Percentiles rank a stretch among this genome's conserved stretches.
Evolutionary conservation across 2,329 filamentous ascomycete genomes (phyloP).

Genomic region (Fusarium falciforme): DNA sequence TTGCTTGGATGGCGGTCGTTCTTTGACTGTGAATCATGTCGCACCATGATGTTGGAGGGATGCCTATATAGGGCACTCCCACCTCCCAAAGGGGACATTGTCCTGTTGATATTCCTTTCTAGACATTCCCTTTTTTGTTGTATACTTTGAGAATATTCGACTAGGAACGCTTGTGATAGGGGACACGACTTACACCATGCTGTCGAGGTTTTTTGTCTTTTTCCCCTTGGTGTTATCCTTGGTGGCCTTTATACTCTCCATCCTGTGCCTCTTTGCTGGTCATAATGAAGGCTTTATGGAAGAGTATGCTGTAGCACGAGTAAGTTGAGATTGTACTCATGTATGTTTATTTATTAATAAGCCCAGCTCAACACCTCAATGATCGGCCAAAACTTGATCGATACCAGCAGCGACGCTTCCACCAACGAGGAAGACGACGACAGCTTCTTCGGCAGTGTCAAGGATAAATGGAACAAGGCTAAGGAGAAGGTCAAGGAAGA

Average conservation of each 20-base stretch:
- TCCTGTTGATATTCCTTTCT: constrained; percentile 2
- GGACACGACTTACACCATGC: constrained; percentile 28
- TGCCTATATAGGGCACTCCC: constrained; percentile 24
- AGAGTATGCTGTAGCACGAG: constrained; percentile 55
- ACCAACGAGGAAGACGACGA: constrained; percentile 39
- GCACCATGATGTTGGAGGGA: constrained; percentile 26
- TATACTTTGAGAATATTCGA: constrained; percentile 6
- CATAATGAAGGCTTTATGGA: constrained; percentile 56
- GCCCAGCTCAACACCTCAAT: constrained; percentile 53
- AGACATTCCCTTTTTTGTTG: constrained; percentile 12
- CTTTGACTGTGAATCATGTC: constrained; percentile 27
- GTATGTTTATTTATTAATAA: background rate
- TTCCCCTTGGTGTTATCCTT: constrained; percentile 53
- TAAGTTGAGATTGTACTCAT: constrained; percentile 32
- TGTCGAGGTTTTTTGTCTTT: constrained; percentile 47
- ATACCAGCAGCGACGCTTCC: constrained; percentile 39
- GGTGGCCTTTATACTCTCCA: constrained; percentile 53
- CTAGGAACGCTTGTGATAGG: background rate
- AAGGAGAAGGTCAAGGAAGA: constrained; percentile 51
- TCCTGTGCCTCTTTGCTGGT: constrained; percentile 55
- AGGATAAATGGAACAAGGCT: constrained; percentile 46
- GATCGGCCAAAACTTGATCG: constrained; percentile 51
- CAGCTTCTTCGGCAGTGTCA: constrained; percentile 45
- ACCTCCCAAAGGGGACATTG: constrained; percentile 7
- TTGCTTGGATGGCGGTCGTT: background rate